Evolutionary conservation across 164 flowering plant species (phyloP).

Genomic region (Piper longum): DNA sequence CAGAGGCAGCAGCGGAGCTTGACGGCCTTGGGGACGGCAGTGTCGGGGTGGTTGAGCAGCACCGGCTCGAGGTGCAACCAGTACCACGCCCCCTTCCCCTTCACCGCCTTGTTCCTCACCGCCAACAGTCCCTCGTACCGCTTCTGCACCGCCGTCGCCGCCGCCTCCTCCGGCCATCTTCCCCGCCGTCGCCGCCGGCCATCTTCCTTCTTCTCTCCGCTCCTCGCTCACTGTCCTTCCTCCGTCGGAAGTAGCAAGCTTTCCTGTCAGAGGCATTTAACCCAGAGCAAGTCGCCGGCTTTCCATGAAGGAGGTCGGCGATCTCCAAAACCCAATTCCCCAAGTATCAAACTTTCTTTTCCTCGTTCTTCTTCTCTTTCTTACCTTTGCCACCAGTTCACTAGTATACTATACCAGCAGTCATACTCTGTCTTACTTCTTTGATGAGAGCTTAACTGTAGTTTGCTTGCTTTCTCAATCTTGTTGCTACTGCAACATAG

Average conservation of each 20-base stretch:
- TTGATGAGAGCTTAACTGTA: not conserved
- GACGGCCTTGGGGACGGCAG: conserved; percentile 68
- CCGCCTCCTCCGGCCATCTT: conserved; percentile 29
- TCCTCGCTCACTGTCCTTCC: not conserved
- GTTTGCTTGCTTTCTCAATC: conserved; percentile 1
- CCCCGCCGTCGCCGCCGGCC: conserved; percentile 20
- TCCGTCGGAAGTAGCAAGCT: not conserved
- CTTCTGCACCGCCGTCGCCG: conserved; percentile 61
- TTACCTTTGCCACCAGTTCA: too few relatives aligned
- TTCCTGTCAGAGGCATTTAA: conserved; percentile 18
- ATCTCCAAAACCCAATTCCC: conserved; percentile 3
- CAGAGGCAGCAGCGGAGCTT: conserved; percentile 78
- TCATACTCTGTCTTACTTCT: not conserved
- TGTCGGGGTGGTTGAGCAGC: conserved; percentile 52
- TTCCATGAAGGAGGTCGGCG: conserved; percentile 31
- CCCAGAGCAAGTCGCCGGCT: conserved; percentile 22
- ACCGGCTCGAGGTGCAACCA: conserved; percentile 93
- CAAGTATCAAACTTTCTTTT: not conserved
- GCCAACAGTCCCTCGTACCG: conserved; percentile 67
- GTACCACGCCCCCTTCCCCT: conserved; percentile 98
- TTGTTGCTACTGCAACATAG: not conserved
- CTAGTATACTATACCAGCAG: not conserved
- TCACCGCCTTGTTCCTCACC: conserved; percentile 70
- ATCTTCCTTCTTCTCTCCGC: not conserved
- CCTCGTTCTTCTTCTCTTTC: not conserved